phyloP scores from a whole-genome alignment of 2,329 filamentous ascomycete genomes.

The Trichophyton schoenleinii region DNA sequence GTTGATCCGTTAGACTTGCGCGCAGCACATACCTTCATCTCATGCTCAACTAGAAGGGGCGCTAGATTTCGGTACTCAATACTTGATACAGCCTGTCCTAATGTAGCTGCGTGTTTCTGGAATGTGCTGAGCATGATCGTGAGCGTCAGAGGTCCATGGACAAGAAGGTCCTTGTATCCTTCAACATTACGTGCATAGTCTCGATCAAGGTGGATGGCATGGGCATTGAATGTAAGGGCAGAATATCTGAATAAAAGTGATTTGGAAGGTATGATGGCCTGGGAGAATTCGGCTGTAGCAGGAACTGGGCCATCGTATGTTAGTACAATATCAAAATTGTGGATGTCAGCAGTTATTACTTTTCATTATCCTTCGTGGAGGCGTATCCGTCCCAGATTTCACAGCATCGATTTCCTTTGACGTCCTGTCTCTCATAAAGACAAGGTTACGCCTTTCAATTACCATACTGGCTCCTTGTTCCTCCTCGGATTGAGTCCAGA shows the following conservation, averaged over 20 bases:
- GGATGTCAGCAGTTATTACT: constrained; percentile 19
- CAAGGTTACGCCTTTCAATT: constrained; percentile 48
- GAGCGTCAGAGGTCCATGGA: constrained; percentile 76
- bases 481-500: constrained; percentile 35
- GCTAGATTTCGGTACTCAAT: constrained; percentile 72
- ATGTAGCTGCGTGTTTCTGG: constrained; percentile 38
- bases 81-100: constrained; percentile 33
- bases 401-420: constrained; percentile 23
- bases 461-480: constrained; percentile 35
- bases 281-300: constrained; percentile 40
- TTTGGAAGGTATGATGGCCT: constrained; percentile 53
- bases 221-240: constrained; percentile 82
- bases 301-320: constrained; percentile 29
- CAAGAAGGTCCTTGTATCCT: constrained; percentile 60
- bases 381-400: constrained; percentile 14
- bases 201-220: constrained; percentile 75
- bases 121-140: constrained; percentile 63
- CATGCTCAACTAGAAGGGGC: constrained; percentile 64
- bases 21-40: constrained; percentile 56
- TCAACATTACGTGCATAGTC: constrained; percentile 58
- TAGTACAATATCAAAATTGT: not conserved
- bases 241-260: constrained; percentile 79
- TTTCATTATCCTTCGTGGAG: constrained; percentile 22
- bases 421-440: constrained; percentile 47
- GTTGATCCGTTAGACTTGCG: constrained; percentile 32